These are phyloP conservation scores for Polyporus arcularius DNA, from an alignment of 768 basidiomycete genomes.

Conservation along the genomic window DNA sequence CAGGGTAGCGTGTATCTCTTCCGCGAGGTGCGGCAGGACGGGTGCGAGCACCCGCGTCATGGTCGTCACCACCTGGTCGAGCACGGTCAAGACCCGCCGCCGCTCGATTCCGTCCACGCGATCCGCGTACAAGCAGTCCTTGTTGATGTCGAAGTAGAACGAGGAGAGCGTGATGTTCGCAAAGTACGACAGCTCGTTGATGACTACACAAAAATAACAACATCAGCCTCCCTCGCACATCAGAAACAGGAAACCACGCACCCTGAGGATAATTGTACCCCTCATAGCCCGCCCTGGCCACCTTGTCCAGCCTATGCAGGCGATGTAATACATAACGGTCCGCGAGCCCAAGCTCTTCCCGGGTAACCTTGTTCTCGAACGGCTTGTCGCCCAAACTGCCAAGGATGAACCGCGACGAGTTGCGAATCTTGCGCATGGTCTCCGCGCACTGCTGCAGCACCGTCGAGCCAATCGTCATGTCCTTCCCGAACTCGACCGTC, in stretches of 20 bases:
- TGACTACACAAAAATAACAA: slow-evolving; percentile 48
- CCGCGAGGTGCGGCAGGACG: slow-evolving; percentile 86
- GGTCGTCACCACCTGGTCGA: slow-evolving; percentile 69
- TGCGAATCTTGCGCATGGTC: slow-evolving; percentile 80
- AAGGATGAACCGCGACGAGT: slow-evolving; percentile 82
- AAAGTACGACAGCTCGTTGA: slow-evolving; percentile 73
- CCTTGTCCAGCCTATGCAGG: slow-evolving; percentile 68
- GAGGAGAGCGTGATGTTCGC: slow-evolving; percentile 84
- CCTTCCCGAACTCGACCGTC: slow-evolving; percentile 85
- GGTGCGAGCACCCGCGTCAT: slow-evolving; percentile 79
- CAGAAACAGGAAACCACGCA: slow-evolving; percentile 29
- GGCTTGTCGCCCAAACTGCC: slow-evolving; percentile 63
- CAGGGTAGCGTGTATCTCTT: slow-evolving; percentile 69
- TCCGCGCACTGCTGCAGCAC: slow-evolving; percentile 76
- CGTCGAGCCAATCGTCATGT: slow-evolving; percentile 82
- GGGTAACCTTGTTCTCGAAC: slow-evolving; percentile 39
- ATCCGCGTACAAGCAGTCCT: slow-evolving; percentile 87
- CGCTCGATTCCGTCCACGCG: slow-evolving; percentile 51
- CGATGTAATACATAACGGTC: slow-evolving; percentile 90
- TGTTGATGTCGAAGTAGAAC: slow-evolving; percentile 89
- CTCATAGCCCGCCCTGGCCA: slow-evolving; percentile 67
- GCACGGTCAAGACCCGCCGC: slow-evolving; percentile 64
- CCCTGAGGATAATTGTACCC: slow-evolving; percentile 84
- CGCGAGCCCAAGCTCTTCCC: slow-evolving; percentile 62
- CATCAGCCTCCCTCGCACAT: background rate